A percentile compares a stretch with the other conserved stretches of the same genome.
Evolutionary conservation across 116 monocot species (phyloP).

Genomic region (Dioscorea cayenensis): DNA sequence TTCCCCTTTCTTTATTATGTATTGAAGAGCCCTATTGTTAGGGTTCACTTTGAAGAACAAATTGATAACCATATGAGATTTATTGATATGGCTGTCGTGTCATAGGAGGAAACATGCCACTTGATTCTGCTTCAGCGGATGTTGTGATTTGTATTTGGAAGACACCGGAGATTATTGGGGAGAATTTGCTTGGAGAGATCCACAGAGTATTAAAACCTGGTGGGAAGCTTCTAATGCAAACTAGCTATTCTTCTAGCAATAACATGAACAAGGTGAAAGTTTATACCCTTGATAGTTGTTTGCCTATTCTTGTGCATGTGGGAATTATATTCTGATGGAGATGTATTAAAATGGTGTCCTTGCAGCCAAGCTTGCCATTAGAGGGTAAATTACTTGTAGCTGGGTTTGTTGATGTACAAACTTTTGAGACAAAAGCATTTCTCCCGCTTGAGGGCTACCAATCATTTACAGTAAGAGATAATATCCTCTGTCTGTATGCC

Average conservation of each 20-base stretch:
- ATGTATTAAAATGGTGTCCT: constrained; percentile 1
- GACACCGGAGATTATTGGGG: constrained; percentile 19
- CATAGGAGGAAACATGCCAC: constrained; percentile 37
- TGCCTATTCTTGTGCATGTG: too few species aligned
- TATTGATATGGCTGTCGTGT: background rate
- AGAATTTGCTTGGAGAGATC: constrained; percentile 47
- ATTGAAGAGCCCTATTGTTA: too few species aligned
- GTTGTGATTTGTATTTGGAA: constrained; percentile 32
- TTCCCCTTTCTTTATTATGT: too few species aligned
- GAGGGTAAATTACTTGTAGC: constrained; percentile 38
- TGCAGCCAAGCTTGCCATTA: constrained; percentile 19
- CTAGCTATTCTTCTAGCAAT: constrained; percentile 10
- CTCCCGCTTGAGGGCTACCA: constrained; percentile 1
- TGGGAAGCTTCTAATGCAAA: constrained; percentile 41
- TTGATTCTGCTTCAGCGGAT: constrained; percentile 37
- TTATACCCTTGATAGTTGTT: too few species aligned
- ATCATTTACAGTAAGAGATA: constrained; percentile 22
- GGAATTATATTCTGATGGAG: too few species aligned
- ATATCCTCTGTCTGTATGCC: background rate
- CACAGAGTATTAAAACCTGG: constrained; percentile 66
- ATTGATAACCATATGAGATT: too few species aligned
- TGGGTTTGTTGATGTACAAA: constrained; percentile 40
- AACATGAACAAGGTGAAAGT: constrained; percentile 29
- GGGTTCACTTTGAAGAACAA: too few species aligned
- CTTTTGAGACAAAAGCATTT: constrained; percentile 19